Evolutionary conservation across 1,139 yeast species (phyloP), one percentile per base, ranked within the genome.

Genomic region (Taphrina betulina): DNA sequence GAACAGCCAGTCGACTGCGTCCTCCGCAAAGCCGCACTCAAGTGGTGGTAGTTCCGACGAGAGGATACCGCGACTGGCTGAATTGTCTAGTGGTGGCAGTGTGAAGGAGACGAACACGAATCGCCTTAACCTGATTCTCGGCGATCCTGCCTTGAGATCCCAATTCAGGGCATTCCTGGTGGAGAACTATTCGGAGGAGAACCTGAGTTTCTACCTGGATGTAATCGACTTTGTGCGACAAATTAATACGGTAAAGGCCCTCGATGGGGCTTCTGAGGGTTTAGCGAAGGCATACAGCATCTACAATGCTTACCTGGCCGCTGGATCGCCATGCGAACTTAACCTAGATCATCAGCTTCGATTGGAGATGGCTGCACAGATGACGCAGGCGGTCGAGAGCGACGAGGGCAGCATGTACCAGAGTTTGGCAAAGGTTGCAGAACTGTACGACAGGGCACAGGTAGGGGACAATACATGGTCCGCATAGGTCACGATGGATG

Each of bases 101-200:
- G 35, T 17, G 20, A 56, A 41, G 35, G 59, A 57, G 17, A 57
- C 59, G n/a, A 57, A 57, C 41, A 37, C 53, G 14, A 33, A 57
- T 16, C 48, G 72, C 1, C 69, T 87, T 34, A 69, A 72, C 36
- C 72, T 74, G 8, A 75, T 85, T 2, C 67, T 89, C 14, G 70
- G 70, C 2, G 96, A 90, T 65, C 95, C 96, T 0, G 97, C 95
- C 0, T 71, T 84, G 71, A 75, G 83, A 52, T 78, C 80, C 61
- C 71, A 88, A 10, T 88, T 90, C 68, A 75, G 80, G 57, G 72
- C 73, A 22, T 88, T 85, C 66, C 70, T 89, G 54, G 79, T 76
- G 45, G 75, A 74, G 16, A 85, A 81, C 57, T 77, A 75, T 60
- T 87, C 95, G 66, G 78, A 77, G 3, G 97, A 90, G 66, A 88